These are phyloP conservation scores for Diphasiastrum complanatum DNA, from an alignment of 83 land plant genomes.

Conservation along the genomic window DNA sequence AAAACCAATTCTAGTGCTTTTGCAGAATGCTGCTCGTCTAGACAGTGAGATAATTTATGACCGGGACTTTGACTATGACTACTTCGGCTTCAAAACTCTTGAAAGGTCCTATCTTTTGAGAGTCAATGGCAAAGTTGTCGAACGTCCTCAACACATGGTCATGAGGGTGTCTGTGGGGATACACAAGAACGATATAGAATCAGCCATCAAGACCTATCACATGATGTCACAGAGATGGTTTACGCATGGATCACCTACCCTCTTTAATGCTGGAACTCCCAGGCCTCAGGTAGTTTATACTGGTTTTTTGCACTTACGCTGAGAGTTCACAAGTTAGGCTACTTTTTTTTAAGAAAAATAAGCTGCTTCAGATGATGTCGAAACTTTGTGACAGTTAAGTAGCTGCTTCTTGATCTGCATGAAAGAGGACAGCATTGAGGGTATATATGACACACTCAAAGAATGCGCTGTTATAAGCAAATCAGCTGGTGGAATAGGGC, in stretches of 20 bases:
- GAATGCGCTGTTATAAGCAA: constrained; percentile 98
- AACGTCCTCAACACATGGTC: constrained; percentile 92
- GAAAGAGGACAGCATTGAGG: constrained; percentile 96
- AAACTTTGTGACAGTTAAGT: constrained; percentile 82
- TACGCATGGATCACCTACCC: constrained; percentile 95
- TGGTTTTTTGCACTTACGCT: too few relatives aligned
- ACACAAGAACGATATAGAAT: constrained; percentile 76
- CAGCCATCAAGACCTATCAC: constrained; percentile 70
- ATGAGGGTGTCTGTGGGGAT: constrained; percentile 93
- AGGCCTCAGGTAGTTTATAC: constrained; percentile 62
- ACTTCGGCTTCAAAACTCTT: constrained; percentile 89
- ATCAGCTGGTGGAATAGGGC: constrained; percentile 93
- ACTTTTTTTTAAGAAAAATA: too few relatives aligned
- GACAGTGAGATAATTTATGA: constrained; percentile 95
- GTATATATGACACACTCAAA: constrained; percentile 90
- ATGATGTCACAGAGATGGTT: constrained; percentile 95
- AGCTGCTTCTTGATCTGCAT: constrained; percentile 92
- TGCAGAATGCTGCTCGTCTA: constrained; percentile 78
- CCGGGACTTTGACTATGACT: constrained; percentile 86
- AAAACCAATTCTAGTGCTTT: too few relatives aligned
- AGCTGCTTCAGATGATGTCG: too few relatives aligned
- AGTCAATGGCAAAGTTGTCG: constrained; percentile 69
- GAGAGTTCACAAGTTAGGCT: too few relatives aligned
- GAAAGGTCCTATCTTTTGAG: constrained; percentile 84
- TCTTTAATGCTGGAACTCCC: constrained; percentile 91